phyloP scores from a whole-genome alignment of 305 asterid species.

The Solanum hybrid region DNA sequence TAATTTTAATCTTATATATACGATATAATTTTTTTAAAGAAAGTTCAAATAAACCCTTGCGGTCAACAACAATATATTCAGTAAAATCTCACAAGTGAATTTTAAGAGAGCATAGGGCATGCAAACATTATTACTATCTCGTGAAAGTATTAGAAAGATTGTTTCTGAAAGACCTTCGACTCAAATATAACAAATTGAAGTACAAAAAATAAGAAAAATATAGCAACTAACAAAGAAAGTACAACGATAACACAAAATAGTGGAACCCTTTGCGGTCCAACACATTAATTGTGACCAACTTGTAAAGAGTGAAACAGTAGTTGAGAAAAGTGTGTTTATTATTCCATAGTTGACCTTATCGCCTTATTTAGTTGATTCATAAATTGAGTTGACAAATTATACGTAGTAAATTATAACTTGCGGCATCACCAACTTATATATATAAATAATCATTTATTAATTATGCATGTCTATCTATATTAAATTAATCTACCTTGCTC shows the following conservation, averaged over 20 bases:
- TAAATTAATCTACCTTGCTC: not conserved
- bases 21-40: not conserved
- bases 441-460: not conserved
- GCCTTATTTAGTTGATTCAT: not conserved
- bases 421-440: not conserved
- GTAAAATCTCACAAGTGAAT: not conserved
- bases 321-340: not conserved
- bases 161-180: accelerated
- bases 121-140: not conserved
- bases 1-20: not conserved
- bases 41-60: not conserved
- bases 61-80: not conserved
- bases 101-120: accelerated
- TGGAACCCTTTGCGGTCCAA: not conserved
- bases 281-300: not conserved
- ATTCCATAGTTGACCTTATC: not conserved
- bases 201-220: not conserved
- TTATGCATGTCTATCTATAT: not conserved
- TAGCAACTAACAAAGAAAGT: not conserved
- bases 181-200: accelerated
- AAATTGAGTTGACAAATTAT: not conserved
- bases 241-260: not conserved
- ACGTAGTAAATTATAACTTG: not conserved
- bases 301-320: not conserved
- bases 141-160: accelerated